Conservation (phyloP, 768 basidiomycete species). For the Psilocybe cubensis region DNA sequence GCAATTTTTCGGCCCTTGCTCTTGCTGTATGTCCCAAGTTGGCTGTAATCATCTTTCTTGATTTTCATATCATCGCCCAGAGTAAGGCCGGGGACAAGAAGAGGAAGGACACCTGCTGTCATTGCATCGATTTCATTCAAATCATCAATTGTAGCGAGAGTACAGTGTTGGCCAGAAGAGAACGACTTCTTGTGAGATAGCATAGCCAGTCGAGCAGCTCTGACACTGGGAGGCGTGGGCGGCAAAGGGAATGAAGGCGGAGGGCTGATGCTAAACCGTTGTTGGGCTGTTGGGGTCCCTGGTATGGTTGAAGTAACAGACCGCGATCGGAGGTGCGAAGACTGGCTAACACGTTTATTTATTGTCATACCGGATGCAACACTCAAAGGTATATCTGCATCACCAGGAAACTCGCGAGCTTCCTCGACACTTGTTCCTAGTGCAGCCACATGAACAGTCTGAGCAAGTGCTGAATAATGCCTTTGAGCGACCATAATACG, state of each 20-base stretch:
- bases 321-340: slow-evolving; percentile 62
- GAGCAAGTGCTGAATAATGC: slow-evolving; percentile 73
- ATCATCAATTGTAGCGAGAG: slow-evolving; percentile 57
- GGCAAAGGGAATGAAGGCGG: slow-evolving; percentile 74
- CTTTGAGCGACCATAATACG: slow-evolving; percentile 74
- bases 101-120: slow-evolving; percentile 68
- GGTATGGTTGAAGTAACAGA: slow-evolving; percentile 56
- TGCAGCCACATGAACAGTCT: slow-evolving; percentile 56
- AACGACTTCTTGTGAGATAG: slow-evolving; percentile 64
- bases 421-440: slow-evolving; percentile 40
- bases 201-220: slow-evolving; percentile 56
- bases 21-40: slow-evolving; percentile 45
- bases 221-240: slow-evolving; percentile 73
- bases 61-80: slow-evolving; percentile 61
- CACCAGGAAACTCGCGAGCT: slow-evolving; percentile 30
- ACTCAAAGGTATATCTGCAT: slow-evolving; percentile 33
- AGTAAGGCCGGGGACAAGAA: slow-evolving; percentile 68
- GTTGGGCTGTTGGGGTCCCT: slow-evolving; percentile 39
- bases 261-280: slow-evolving; percentile 46
- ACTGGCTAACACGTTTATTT: slow-evolving; percentile 30
- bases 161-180: slow-evolving; percentile 56
- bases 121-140: slow-evolving; percentile 73
- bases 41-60: slow-evolving; percentile 46
- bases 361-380: slow-evolving; percentile 39
- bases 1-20: slow-evolving; percentile 39